Percentiles rank a stretch among this genome's conserved stretches.
Evolutionary conservation across 306 rosid genomes (phyloP).

Genomic region (Medicago truncatula): DNA sequence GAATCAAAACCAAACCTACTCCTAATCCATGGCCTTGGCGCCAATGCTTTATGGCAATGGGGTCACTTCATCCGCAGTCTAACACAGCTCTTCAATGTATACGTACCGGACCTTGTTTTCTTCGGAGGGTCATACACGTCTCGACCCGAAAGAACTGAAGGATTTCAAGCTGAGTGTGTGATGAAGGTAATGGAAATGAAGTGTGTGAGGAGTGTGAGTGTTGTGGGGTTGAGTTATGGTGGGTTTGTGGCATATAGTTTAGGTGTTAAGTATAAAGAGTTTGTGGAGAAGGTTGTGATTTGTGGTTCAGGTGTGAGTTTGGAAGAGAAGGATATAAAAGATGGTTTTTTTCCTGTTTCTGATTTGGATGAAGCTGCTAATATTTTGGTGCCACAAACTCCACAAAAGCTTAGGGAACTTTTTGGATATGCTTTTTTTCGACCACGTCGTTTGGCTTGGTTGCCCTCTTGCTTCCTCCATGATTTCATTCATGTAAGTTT

Average conservation of each 20-base stretch:
- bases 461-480: slow-evolving; percentile 73
- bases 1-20: slow-evolving; percentile 69
- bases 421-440: slow-evolving; percentile 53
- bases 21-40: slow-evolving; percentile 81
- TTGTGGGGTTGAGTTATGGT: slow-evolving; percentile 88
- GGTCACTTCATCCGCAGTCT: slow-evolving; percentile 59
- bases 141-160: slow-evolving; percentile 65
- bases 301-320: slow-evolving; percentile 77
- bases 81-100: slow-evolving; percentile 62
- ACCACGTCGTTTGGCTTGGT: slow-evolving; percentile 45
- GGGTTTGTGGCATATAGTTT: slow-evolving; percentile 79
- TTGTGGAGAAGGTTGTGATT: slow-evolving; percentile 80
- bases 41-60: slow-evolving; percentile 92
- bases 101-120: slow-evolving; percentile 86
- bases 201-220: slow-evolving; percentile 51
- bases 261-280: slow-evolving; percentile 56
- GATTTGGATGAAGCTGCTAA: slow-evolving; percentile 71
- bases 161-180: slow-evolving; percentile 82
- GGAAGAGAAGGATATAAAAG: slow-evolving; percentile 79
- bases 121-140: slow-evolving; percentile 74
- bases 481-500: slow-evolving; percentile 74
- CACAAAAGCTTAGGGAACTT: slow-evolving; percentile 59
- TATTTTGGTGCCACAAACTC: slow-evolving; percentile 77
- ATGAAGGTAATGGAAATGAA: slow-evolving; percentile 65
- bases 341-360: slow-evolving; percentile 61